Base-by-base conservation (phyloP, 1,284 basidiomycete genomes). In the Ustilago hordei region DNA sequence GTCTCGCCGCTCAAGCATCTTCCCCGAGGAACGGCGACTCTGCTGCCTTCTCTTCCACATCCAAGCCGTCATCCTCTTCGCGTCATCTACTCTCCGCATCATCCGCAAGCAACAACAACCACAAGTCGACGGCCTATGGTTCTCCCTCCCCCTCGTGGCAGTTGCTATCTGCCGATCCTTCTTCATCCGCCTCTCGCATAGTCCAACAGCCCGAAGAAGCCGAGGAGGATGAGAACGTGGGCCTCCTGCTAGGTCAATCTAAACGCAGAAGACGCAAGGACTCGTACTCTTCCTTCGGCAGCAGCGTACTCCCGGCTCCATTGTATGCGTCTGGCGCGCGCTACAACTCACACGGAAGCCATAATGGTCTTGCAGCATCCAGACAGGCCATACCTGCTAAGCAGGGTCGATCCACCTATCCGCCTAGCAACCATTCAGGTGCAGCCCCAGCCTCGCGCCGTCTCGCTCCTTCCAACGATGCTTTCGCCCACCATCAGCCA, bases 271-370 rank as follows among this genome's bases (percentile, higher is more conserved):
- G 74, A 34, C 64, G 74, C 41, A 80, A 73, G 43, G 68, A 77
- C 47, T 76, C 74, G 0, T 69, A 77, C 55, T 80, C 78, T 36
- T 77, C 78, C 43, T 63, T 72, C n/a, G 74, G 74, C 17, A 71
- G 70, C 63, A 77, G 74, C 34, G 74, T 79, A 1, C 75, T 74
- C 41, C 78, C 78, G 12, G 60, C 64, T 11, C 56, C 66, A 6
- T 60, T 70, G 3, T 71, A 61, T 31, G 66, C 63, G 4, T 50
- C 62, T 35, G 65, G 63, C 19, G 23, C 57, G 3, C 64, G 69
- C 56, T 57, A 76, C 65, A 53, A 55, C 34, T 23, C 60, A 15
- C 56, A 59, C 34, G 55, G 54, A 38, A 56, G 45, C 56, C 59
- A 54, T 60, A 59, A 54, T 47, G 61, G 60, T 17, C 45, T 43